phyloP scores from a whole-genome alignment of 768 basidiomycete species.

The Tubosaeta sp. region DNA sequence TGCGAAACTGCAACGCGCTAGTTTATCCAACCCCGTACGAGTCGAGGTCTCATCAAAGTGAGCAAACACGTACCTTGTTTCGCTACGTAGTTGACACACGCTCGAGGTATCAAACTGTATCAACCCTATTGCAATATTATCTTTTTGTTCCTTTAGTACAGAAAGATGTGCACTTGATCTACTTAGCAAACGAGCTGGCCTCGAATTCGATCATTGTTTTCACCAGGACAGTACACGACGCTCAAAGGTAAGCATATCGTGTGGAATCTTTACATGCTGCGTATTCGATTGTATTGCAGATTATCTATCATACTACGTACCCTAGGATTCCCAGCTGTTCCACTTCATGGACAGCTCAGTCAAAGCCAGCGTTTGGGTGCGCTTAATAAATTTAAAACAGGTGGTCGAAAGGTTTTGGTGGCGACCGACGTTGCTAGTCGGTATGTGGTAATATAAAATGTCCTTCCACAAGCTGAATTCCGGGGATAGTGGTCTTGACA shows the following conservation, averaged over 20 bases:
- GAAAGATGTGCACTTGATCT: constrained; percentile 88
- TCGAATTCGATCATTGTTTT: constrained; percentile 96
- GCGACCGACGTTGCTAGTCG: constrained; percentile 97
- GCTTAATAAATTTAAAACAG: constrained; percentile 91
- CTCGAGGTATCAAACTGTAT: constrained; percentile 90
- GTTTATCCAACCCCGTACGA: constrained; percentile 87
- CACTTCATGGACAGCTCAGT: constrained; percentile 90
- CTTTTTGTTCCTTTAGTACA: constrained; percentile 87
- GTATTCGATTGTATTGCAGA: constrained; percentile 34
- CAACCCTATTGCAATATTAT: constrained; percentile 93
- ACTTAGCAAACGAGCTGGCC: constrained; percentile 83
- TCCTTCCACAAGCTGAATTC: constrained; percentile 4
- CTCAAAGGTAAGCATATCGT: constrained; percentile 55
- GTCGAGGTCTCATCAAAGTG: constrained; percentile 94
- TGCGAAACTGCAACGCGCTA: constrained; percentile 91
- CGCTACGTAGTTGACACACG: not conserved
- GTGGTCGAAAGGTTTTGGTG: constrained; percentile 85
- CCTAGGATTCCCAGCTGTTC: constrained; percentile 91
- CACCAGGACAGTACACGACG: constrained; percentile 92
- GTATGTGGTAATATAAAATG: constrained; percentile 36
- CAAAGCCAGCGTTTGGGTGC: constrained; percentile 94
- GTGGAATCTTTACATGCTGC: not conserved
- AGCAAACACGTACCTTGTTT: constrained; percentile 22
- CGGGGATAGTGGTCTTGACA: constrained; percentile 76
- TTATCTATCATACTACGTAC: constrained; percentile 85